Percentiles rank a stretch among this genome's conserved stretches.
These are phyloP conservation scores for Naegleria fowleri DNA, from an alignment of 208 protist genomes.

Conservation along the genomic window DNA sequence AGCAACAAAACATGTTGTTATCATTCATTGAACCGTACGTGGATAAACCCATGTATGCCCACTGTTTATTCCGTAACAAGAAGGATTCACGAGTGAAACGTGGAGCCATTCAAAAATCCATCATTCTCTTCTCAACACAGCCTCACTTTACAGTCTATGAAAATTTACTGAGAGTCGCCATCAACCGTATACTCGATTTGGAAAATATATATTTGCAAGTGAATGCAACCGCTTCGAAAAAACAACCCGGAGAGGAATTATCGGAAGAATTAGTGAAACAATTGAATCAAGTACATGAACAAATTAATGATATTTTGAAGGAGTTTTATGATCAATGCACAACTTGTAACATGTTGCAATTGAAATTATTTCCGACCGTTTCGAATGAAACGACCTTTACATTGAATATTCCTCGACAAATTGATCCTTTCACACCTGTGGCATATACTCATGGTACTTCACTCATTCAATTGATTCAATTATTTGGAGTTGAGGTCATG, in stretches of 20 bases:
- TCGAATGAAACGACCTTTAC: background rate
- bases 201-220: background rate
- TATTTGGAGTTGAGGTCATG: background rate
- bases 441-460: background rate
- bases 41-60: background rate
- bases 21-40: background rate
- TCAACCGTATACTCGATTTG: background rate
- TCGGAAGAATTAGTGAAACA: background rate
- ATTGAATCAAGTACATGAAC: background rate
- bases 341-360: background rate
- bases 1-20: no score
- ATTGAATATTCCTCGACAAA: background rate
- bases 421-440: background rate
- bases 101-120: constrained; percentile 20
- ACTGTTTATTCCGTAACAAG: background rate
- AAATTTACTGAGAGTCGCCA: background rate
- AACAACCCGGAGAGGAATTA: background rate
- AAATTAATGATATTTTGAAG: background rate
- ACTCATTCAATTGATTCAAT: background rate
- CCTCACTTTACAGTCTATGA: background rate
- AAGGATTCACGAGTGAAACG: background rate
- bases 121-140: background rate
- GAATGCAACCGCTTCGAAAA: background rate
- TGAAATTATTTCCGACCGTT: background rate
- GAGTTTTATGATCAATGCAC: background rate